Percentiles rank a stretch among this genome's conserved stretches.
Conservation (phyloP, 257 asterid species). For the Lantana camara region DNA sequence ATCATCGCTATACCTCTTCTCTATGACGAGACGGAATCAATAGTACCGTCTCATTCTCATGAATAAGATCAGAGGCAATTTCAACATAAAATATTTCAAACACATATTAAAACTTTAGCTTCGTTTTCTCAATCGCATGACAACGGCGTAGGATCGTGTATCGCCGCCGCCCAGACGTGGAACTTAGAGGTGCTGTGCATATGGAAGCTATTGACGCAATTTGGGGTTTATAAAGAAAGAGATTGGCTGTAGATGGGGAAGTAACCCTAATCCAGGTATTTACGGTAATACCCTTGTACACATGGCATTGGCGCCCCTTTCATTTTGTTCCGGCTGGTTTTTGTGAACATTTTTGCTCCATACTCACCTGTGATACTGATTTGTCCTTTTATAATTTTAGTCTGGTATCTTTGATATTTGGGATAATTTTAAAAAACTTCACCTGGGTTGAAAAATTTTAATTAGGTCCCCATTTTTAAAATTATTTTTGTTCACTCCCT, state of each 20-base stretch:
- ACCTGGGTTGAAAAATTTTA: too few species aligned
- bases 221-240: constrained; percentile 27
- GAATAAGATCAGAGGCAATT: constrained; percentile 33
- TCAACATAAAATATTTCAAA: neutral
- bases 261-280: constrained; percentile 28
- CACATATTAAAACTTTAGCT: neutral
- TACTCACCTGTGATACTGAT: too few species aligned
- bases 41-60: constrained; percentile 37
- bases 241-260: neutral
- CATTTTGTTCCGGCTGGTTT: too few species aligned
- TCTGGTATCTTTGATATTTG: too few species aligned
- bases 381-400: too few species aligned
- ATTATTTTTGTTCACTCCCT: too few species aligned
- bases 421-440: too few species aligned
- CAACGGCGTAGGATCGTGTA: neutral
- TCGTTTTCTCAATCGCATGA: neutral
- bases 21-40: constrained; percentile 41
- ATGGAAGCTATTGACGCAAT: neutral
- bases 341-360: too few species aligned
- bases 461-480: too few species aligned
- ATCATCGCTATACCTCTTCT: constrained; percentile 58
- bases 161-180: neutral
- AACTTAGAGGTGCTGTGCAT: neutral
- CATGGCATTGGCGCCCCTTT: too few species aligned
- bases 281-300: constrained; percentile 25